Conservation (phyloP, 495 filamentous ascomycete genomes). For the Neurospora africana region DNA sequence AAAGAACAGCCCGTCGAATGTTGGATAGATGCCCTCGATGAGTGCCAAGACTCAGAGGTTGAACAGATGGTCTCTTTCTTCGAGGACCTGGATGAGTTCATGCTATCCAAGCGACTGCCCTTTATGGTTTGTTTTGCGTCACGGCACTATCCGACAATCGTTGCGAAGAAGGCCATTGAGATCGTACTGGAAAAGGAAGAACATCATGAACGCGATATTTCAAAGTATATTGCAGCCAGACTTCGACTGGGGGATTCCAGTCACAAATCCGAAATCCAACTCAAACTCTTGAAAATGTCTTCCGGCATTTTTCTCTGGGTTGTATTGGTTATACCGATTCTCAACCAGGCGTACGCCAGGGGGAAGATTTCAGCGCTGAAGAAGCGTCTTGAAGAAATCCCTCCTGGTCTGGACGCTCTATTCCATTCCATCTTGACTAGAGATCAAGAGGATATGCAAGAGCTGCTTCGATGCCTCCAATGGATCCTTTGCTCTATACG, state of each 20-base stretch:
- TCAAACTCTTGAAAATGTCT: constrained; percentile 22
- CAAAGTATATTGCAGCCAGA: constrained; percentile 3
- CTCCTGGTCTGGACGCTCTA: constrained; percentile 14
- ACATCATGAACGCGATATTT: constrained; percentile 8
- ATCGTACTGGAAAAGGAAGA: constrained; percentile 6
- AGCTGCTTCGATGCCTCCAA: constrained; percentile 21
- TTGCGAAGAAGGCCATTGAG: constrained; percentile 16
- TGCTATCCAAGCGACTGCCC: background rate
- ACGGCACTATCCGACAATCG: constrained; percentile 37
- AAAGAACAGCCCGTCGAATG: constrained; percentile 8
- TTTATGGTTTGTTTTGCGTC: constrained; percentile 34
- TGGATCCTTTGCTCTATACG: constrained; percentile 23
- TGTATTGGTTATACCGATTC: constrained; percentile 28
- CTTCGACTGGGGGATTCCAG: background rate
- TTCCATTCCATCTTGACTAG: constrained; percentile 25
- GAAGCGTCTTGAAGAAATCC: constrained; percentile 18
- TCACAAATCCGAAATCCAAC: constrained; percentile 18
- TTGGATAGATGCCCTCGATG: constrained; percentile 31
- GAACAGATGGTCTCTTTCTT: constrained; percentile 23
- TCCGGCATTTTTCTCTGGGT: constrained; percentile 36
- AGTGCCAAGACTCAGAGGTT: constrained; percentile 21
- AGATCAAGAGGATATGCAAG: constrained; percentile 16
- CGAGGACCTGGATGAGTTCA: constrained; percentile 13
- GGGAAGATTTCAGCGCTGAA: constrained; percentile 10
- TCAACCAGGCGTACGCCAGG: constrained; percentile 25